A percentile compares a stretch with the other conserved stretches of the same genome.
These are phyloP conservation scores for Trichoderma lentiforme DNA, from an alignment of 2,329 filamentous ascomycete species.

Conservation along the genomic window DNA sequence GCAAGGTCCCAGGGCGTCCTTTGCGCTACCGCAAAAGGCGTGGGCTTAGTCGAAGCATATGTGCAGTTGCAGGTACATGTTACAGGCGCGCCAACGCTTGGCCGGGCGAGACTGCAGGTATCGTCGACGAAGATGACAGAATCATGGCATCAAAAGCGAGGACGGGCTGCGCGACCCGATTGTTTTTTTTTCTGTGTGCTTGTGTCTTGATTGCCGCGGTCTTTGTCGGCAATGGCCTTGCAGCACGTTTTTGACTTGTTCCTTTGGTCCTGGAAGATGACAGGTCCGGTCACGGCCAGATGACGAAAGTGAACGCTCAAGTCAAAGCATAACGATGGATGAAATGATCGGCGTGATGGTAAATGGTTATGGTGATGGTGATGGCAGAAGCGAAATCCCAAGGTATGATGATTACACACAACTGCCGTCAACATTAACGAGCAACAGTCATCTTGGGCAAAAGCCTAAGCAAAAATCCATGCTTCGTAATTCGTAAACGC, in stretches of 20 bases:
- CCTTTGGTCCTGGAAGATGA: not conserved
- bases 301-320: not conserved
- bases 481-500: not conserved
- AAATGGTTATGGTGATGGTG: not conserved
- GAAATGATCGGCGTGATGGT: not conserved
- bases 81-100: not conserved
- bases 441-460: not conserved
- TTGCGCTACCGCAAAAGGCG: not conserved
- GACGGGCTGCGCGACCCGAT: not conserved
- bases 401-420: not conserved
- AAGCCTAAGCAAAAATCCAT: not conserved
- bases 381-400: not conserved
- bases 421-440: not conserved
- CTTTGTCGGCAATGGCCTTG: not conserved
- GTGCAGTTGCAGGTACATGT: not conserved
- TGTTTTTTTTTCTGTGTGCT: not conserved
- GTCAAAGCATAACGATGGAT: not conserved
- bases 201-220: not conserved
- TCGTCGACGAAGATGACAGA: not conserved
- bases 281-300: not conserved
- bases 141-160: not conserved
- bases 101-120: not conserved
- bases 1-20: not conserved
- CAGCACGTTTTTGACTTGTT: not conserved
- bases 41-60: conserved; percentile 1